Conservation (phyloP, 202 grass and related monocot genomes). For the Zizania palustris region DNA sequence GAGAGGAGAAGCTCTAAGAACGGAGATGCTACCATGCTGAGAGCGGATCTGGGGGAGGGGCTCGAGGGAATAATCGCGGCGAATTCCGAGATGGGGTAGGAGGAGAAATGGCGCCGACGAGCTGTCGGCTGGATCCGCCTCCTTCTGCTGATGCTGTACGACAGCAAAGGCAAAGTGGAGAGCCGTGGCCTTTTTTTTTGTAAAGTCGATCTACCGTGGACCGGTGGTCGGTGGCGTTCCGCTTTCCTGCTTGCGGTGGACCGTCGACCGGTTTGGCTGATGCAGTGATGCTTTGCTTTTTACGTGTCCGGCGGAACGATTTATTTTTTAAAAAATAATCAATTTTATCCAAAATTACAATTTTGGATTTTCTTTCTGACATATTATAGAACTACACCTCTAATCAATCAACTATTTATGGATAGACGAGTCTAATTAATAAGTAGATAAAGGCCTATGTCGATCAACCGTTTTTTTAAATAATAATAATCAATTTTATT, state of each 20-base stretch:
- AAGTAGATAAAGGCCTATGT: too few relatives aligned
- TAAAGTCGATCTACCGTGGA: slow-evolving; percentile 8
- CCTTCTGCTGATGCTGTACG: neutral
- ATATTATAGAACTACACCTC: too few relatives aligned
- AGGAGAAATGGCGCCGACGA: slow-evolving; percentile 21
- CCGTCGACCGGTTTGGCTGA: neutral
- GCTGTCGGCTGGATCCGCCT: slow-evolving; percentile 44
- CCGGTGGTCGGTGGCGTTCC: neutral
- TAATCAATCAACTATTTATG: too few relatives aligned
- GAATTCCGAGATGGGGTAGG: neutral
- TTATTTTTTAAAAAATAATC: too few relatives aligned
- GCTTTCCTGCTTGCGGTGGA: neutral
- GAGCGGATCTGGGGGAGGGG: neutral
- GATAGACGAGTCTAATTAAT: too few relatives aligned
- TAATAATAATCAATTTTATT: too few relatives aligned
- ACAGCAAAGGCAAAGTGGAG: slow-evolving; percentile 1
- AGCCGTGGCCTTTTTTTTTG: neutral
- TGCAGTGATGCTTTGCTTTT: too few relatives aligned
- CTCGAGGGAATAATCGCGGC: neutral
- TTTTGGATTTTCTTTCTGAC: too few relatives aligned
- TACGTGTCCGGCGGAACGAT: too few relatives aligned
- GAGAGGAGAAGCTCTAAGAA: neutral
- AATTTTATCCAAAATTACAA: too few relatives aligned
- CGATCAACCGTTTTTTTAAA: too few relatives aligned
- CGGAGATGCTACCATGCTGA: slow-evolving; percentile 37